These are phyloP conservation scores for Coemansia sp. DNA, from an alignment of 192 early-diverging fungal species.

Conservation along the genomic window DNA sequence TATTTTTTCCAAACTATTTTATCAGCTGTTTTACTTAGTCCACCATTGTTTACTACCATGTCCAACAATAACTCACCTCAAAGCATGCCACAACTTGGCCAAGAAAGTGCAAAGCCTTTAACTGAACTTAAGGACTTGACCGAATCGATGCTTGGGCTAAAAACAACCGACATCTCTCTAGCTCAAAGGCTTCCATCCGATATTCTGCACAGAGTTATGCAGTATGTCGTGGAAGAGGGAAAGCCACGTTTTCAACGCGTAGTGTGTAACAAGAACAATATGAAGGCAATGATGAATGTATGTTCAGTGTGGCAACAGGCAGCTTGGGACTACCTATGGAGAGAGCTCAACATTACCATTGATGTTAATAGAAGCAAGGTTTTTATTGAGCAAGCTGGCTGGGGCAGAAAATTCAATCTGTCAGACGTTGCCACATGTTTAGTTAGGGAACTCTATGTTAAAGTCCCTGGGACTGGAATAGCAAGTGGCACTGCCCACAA, in stretches of 20 bases:
- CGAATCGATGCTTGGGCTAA: neutral
- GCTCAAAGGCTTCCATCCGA: slow-evolving; percentile 4
- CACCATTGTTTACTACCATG: no score
- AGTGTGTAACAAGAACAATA: neutral
- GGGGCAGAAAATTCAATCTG: neutral
- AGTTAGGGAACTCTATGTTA: neutral
- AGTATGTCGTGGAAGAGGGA: neutral
- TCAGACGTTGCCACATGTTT: neutral
- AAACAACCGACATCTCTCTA: neutral
- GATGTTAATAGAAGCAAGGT: neutral
- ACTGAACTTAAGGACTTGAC: neutral
- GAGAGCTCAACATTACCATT: neutral
- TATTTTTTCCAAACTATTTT: neutral
- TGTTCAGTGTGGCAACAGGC: neutral
- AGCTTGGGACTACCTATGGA: neutral
- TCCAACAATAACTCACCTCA: neutral
- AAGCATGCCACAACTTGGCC: neutral
- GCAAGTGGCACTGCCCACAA: neutral
- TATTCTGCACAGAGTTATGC: neutral
- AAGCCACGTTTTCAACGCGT: neutral
- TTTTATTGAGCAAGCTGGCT: no score
- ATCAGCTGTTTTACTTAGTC: neutral
- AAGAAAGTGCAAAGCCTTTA: neutral
- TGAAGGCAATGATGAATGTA: neutral
- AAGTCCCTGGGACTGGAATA: neutral